phyloP scores from a whole-genome alignment of 768 basidiomycete genomes.

The Butyriboletus loyo region DNA sequence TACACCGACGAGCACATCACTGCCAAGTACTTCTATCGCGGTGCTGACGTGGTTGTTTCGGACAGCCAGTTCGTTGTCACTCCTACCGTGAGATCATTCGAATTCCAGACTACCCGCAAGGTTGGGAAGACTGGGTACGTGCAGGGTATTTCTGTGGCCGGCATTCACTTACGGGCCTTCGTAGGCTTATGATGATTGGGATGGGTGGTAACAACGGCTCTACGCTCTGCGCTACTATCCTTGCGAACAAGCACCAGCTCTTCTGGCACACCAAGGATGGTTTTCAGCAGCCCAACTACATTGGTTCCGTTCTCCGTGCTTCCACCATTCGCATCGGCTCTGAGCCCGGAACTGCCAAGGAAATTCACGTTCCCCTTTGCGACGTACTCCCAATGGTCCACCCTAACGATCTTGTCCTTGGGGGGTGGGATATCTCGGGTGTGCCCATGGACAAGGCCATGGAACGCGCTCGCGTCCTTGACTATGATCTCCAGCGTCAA shows the following conservation, averaged over 20 bases:
- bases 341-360: conserved; percentile 77
- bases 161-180: background rate
- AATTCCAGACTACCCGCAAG: conserved; percentile 87
- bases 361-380: conserved; percentile 87
- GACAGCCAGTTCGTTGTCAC: conserved; percentile 77
- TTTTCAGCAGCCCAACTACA: conserved; percentile 93
- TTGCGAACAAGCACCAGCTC: conserved; percentile 95
- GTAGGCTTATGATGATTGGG: conserved; percentile 94
- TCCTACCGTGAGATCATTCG: conserved; percentile 75
- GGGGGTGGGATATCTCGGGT: conserved; percentile 97
- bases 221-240: conserved; percentile 89
- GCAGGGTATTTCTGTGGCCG: conserved; percentile 2
- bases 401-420: conserved; percentile 95
- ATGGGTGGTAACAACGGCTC: conserved; percentile 97
- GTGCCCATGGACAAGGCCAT: conserved; percentile 86
- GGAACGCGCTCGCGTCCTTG: conserved; percentile 88
- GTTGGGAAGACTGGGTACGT: conserved; percentile 92
- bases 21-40: conserved; percentile 78
- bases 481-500: conserved; percentile 96
- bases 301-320: conserved; percentile 93
- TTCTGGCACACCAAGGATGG: conserved; percentile 93
- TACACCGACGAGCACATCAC: conserved; percentile 85
- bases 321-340: conserved; percentile 91
- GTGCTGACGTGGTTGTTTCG: conserved; percentile 63
- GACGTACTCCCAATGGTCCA: conserved; percentile 97